Base-by-base conservation (phyloP, 768 basidiomycete species). In the Termitomyces titanicus region DNA sequence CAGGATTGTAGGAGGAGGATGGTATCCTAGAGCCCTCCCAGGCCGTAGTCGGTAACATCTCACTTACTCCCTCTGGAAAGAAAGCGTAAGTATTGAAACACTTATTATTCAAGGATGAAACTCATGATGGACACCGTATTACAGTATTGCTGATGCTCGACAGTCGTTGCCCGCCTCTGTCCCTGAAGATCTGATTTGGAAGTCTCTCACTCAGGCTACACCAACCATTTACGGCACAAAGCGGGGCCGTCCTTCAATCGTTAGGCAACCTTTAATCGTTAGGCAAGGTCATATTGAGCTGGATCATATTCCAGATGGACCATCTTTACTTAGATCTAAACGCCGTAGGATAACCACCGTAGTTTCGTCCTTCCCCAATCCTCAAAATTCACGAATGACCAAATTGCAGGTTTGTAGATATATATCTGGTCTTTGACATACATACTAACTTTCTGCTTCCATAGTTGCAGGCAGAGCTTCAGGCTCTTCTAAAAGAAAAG, bases 1-100 rank as follows among this genome's bases (percentile, higher is more conserved):
- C 46, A 29, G 33, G 18, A 43, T 58, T 11, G 6, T 45, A 44
- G 79, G 75, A 75, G 56, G 71, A 70, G 12, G 73, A 77, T 43
- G 79, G 78, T 33, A 70, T 80, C 44, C 52, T 81, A 20, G 68
- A 69, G 50, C 57, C 72, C 7, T 57, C 70, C 5, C 70, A 71
- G 44, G 59, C 71, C 18, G 15, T 34, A 5, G 63, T 59, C 39
- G 77, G 75, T 8, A 70, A 66, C 33, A 63, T 80, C 10, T 64
- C 71, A 12, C 64, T 81, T 55, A 79, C 78, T 12, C 64, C 73
- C 1, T 65, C 66, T 27, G 79, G 77, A 3, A 78, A 74, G 68
- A 79, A 77, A 68, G 69, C 68, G 79, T 45, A 37, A 25, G 31
- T 18, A 53, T 18, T 6, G 12, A 10, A 20, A 29, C 5, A 17